These are phyloP conservation scores for Aspergillus cavernicola DNA, from an alignment of 495 filamentous ascomycete species.

Conservation along the genomic window DNA sequence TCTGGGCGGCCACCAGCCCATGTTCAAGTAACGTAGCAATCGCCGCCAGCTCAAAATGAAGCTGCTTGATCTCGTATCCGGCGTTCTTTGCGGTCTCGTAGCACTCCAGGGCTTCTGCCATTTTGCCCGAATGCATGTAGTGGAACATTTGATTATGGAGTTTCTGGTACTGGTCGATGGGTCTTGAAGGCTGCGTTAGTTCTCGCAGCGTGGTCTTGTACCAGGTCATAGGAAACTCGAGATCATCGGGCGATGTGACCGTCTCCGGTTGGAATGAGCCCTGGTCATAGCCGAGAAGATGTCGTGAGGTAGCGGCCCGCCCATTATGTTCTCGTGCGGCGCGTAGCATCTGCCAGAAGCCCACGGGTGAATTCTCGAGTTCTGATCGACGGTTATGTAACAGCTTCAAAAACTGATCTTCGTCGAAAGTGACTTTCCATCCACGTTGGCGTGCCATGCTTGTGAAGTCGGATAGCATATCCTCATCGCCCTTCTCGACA, in stretches of 20 bases:
- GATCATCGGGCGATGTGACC: constrained; percentile 18
- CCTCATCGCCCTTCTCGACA: constrained; percentile 34
- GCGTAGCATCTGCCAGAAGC: constrained; percentile 44
- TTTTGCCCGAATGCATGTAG: constrained; percentile 35
- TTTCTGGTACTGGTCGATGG: constrained; percentile 30
- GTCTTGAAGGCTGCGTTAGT: constrained; percentile 22
- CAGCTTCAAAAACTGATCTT: constrained; percentile 26
- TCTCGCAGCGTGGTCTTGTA: constrained; percentile 28
- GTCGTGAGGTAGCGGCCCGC: constrained; percentile 31
- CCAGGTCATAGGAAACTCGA: constrained; percentile 15
- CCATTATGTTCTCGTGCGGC: constrained; percentile 33
- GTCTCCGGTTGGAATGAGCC: constrained; percentile 22
- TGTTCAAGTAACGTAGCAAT: constrained; percentile 35
- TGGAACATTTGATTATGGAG: constrained; percentile 37
- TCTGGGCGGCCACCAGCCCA: constrained; percentile 29
- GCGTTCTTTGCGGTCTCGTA: constrained; percentile 27
- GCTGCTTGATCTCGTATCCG: constrained; percentile 26
- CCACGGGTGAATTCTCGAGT: constrained; percentile 34
- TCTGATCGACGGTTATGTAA: constrained; percentile 28
- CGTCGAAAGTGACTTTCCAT: constrained; percentile 33
- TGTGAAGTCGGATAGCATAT: constrained; percentile 27
- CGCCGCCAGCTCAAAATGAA: constrained; percentile 36
- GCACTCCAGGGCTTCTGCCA: constrained; percentile 24
- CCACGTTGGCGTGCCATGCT: constrained; percentile 25
- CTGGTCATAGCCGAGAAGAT: constrained; percentile 36